Conservation (phyloP, 305 asterid species). For the Petunia hybrid region DNA sequence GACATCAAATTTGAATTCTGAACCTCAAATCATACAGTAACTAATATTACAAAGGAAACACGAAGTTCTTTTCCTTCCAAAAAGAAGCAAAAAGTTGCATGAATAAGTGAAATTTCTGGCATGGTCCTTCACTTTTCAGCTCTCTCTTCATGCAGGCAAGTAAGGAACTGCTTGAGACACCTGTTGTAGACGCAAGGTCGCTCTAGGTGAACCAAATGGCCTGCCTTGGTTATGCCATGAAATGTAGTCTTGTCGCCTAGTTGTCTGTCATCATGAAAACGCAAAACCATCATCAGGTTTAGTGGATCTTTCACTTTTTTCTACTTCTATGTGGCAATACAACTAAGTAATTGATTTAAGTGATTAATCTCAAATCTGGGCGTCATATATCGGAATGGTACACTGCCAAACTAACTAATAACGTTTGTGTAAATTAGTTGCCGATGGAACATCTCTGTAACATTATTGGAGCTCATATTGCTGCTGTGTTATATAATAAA, state of each 20-base stretch:
- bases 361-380: not conserved
- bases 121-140: constrained; percentile 38
- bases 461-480: not conserved
- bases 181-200: constrained; percentile 78
- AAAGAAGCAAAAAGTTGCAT: not conserved
- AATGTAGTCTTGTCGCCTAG: constrained; percentile 70
- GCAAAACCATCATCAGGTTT: constrained; percentile 20
- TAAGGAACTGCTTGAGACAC: constrained; percentile 73
- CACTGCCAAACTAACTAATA: not conserved
- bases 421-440: not conserved
- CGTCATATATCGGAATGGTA: not conserved
- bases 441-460: not conserved
- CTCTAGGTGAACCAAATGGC: constrained; percentile 90
- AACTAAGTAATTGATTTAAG: not conserved
- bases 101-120: constrained; percentile 9
- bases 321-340: constrained; percentile 9
- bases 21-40: constrained; percentile 9
- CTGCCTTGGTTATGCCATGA: constrained; percentile 73
- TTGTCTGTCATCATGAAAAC: constrained; percentile 54
- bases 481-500: not conserved
- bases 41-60: constrained; percentile 9
- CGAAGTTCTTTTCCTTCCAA: constrained; percentile 9
- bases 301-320: not conserved
- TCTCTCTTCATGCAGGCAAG: constrained; percentile 54
- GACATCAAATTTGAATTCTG: not conserved